phyloP scores from a whole-genome alignment of 208 protist genomes.

The Leishmania gerbilli region DNA sequence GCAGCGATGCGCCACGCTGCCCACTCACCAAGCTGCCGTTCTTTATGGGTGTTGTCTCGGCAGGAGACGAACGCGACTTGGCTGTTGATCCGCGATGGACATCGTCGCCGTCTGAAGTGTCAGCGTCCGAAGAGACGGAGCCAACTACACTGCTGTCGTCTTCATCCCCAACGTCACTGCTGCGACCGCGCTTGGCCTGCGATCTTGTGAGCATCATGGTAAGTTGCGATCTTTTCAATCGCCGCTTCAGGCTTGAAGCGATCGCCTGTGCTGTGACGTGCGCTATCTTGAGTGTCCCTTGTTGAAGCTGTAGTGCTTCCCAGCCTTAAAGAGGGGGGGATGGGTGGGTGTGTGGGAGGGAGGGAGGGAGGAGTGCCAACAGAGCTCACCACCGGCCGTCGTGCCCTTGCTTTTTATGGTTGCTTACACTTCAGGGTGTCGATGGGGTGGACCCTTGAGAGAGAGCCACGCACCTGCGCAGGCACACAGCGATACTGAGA shows the following conservation, averaged over 20 bases:
- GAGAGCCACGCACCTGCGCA: not conserved
- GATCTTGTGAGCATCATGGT: conserved; percentile 32
- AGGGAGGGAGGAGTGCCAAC: not conserved
- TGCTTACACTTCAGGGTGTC: not conserved
- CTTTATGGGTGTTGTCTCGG: not conserved
- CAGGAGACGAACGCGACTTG: not conserved
- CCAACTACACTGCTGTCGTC: conserved; percentile 6
- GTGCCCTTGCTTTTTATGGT: not conserved
- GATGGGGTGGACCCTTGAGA: not conserved
- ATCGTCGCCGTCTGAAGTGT: conserved; percentile 7
- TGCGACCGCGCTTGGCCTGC: conserved; percentile 13
- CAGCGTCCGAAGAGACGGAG: conserved; percentile 15
- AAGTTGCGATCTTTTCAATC: not conserved
- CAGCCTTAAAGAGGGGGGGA: not conserved
- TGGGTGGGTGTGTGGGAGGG: not conserved
- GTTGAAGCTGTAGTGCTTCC: not conserved
- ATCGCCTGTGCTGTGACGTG: not conserved
- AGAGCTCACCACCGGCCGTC: not conserved
- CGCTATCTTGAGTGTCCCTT: not conserved
- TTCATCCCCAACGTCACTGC: conserved; percentile 9
- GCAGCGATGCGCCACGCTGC: not conserved
- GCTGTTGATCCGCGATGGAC: not conserved
- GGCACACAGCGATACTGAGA: not conserved
- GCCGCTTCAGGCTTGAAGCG: not conserved
- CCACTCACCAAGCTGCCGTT: not conserved